Evolutionary conservation across 352 stramenopile species (phyloP).

Genomic region (Globisporangium apiculatum): DNA sequence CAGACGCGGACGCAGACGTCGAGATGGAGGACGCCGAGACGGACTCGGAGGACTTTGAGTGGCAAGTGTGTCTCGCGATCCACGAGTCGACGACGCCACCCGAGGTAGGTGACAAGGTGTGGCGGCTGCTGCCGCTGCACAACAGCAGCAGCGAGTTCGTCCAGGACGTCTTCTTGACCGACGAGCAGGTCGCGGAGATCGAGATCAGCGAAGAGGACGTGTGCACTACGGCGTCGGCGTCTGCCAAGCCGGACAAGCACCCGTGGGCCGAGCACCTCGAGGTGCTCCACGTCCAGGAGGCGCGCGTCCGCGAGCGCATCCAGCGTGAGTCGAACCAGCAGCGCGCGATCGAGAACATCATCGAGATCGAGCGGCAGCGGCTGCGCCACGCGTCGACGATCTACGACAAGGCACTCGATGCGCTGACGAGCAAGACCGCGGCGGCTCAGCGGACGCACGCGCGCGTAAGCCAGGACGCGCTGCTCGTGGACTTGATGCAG

Average conservation of each 20-base stretch:
- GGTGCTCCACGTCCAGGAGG: constrained; percentile 49
- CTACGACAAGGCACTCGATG: constrained; percentile 53
- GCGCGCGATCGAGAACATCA: constrained; percentile 52
- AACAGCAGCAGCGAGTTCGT: constrained; percentile 44
- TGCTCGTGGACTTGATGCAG: constrained; percentile 61
- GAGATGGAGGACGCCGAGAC: constrained; percentile 14
- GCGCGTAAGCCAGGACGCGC: constrained; percentile 50
- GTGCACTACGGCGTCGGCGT: constrained; percentile 18
- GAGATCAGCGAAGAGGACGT: constrained; percentile 63
- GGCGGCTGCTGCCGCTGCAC: constrained; percentile 53
- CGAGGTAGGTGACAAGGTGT: constrained; percentile 13
- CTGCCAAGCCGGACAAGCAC: constrained; percentile 16
- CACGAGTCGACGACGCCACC: constrained; percentile 7
- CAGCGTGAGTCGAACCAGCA: constrained; percentile 48
- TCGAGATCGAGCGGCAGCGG: constrained; percentile 68
- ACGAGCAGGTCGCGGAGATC: constrained; percentile 52
- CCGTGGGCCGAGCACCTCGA: constrained; percentile 47
- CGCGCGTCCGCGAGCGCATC: constrained; percentile 41
- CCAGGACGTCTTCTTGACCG: constrained; percentile 41
- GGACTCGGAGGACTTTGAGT: constrained; percentile 20
- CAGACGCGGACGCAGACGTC: constrained; percentile 5
- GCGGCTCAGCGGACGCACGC: constrained; percentile 44
- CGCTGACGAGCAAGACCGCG: constrained; percentile 34
- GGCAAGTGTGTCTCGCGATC: constrained; percentile 47
- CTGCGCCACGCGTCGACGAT: constrained; percentile 43